Base-by-base conservation (phyloP, 2,329 filamentous ascomycete genomes). In the Cordyceps militaris region DNA sequence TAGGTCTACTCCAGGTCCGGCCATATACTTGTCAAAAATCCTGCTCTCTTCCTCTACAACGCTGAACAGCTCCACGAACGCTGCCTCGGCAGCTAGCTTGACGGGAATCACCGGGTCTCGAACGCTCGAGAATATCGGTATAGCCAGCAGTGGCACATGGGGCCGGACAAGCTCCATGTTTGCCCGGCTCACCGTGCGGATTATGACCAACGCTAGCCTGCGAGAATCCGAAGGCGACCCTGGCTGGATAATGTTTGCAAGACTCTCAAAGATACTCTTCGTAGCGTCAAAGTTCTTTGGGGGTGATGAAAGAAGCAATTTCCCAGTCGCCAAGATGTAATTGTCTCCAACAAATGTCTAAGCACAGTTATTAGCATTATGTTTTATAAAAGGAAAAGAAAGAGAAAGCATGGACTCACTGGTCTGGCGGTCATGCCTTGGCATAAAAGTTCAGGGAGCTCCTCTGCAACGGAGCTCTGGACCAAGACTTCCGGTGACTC, bases 51-150 rank as follows among this genome's bases (percentile, higher is more conserved):
- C 87, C 46, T 96, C 90, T 1, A 92, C 90, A 1, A 97, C 92
- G 44, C 84, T 85, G 76, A 99, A 97, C 4, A 97, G 79, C 51
- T 91, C 84, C 57, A 99, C 81, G 73, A 99, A 97, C 0, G 93
- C 91, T 13, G 92, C 93, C 74, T 99, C 94, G 1, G 94, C 93
- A 0, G 93, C 88, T 28, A 99, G 80, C 74, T 99, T 99, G 68
- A 99, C 87, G 0, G 95, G 95, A 61, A 99, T 97, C 6, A 97
- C 86, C 10, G 85, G 79, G 70, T 99, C 94, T 59, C 95, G 85
- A 28, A 99, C 94, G 55, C 89, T 88, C 43, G 89, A 85, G 71
- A 99, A 99, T 46, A 97, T 82, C 1, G 91, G 85, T 1, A 87
- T 86, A 1, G 89, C 87, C n/a, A 99, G 81, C 3, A 91, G 74